phyloP scores from a whole-genome alignment of 495 filamentous ascomycete species.

The Aeminium ludgeri region DNA sequence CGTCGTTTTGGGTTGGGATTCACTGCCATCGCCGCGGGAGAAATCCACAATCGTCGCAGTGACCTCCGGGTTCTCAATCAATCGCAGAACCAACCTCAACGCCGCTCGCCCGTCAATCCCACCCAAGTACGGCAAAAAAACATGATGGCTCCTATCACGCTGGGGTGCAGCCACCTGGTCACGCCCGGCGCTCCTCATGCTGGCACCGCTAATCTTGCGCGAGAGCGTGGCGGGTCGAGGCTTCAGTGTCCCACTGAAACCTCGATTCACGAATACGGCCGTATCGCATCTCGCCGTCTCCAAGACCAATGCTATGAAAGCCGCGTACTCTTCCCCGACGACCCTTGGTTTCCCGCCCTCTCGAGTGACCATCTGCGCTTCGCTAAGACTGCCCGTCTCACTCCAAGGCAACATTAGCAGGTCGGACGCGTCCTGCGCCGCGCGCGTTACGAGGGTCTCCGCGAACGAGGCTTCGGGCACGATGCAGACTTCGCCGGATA shows the following conservation, averaged over 20 bases:
- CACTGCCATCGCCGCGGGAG: constrained; percentile 15
- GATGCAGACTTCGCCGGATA: constrained; percentile 63
- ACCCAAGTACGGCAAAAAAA: constrained; percentile 80
- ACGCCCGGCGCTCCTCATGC: constrained; percentile 34
- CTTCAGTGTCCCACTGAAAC: constrained; percentile 37
- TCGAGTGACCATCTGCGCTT: constrained; percentile 28
- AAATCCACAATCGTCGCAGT: constrained; percentile 53
- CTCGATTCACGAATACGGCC: constrained; percentile 70
- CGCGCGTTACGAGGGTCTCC: constrained; percentile 51
- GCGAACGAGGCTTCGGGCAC: constrained; percentile 64
- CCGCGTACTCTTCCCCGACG: constrained; percentile 14
- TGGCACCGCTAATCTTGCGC: constrained; percentile 39
- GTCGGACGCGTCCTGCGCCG: constrained; percentile 52
- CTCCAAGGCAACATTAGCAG: constrained; percentile 85
- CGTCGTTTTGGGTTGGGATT: constrained; percentile 15
- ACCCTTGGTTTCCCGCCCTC: constrained; percentile 26
- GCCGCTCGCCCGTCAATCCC: constrained; percentile 72
- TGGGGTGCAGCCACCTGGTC: constrained; percentile 26
- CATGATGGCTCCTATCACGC: constrained; percentile 58
- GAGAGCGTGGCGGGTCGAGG: constrained; percentile 24
- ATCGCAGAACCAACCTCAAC: constrained; percentile 61
- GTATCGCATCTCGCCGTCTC: constrained; percentile 44
- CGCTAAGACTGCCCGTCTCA: constrained; percentile 57
- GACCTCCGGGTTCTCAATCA: constrained; percentile 59
- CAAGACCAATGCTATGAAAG: constrained; percentile 42